Conservation (phyloP, 371 early-diverging fungal species). For the Chytridiales sp. region DNA sequence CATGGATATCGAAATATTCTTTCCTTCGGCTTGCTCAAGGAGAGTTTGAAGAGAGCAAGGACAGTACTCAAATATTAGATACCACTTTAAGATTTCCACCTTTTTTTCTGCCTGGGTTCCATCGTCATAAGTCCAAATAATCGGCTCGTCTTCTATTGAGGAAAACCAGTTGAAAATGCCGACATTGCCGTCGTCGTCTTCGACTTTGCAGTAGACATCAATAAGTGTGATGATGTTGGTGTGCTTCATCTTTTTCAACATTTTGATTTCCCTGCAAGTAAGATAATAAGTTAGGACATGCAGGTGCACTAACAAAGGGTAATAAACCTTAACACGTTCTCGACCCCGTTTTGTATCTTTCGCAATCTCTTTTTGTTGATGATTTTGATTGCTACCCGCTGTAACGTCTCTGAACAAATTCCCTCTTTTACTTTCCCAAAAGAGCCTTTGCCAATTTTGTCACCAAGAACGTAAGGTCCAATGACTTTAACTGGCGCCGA, state of each 20-base stretch:
- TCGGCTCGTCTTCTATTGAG: conserved; percentile 53
- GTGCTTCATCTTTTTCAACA: conserved; percentile 53
- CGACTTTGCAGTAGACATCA: conserved; percentile 64
- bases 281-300: neutral
- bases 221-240: conserved; percentile 48
- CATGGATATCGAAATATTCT: conserved; percentile 27
- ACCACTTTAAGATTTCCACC: conserved; percentile 52
- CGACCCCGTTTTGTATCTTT: conserved; percentile 48
- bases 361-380: conserved; percentile 49
- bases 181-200: conserved; percentile 52
- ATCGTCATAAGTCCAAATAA: conserved; percentile 48
- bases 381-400: conserved; percentile 58
- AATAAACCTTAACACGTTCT: conserved; percentile 44
- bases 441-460: conserved; percentile 54
- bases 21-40: conserved; percentile 41
- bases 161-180: conserved; percentile 53
- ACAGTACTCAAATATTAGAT: conserved; percentile 56
- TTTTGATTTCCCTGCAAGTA: conserved; percentile 58
- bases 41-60: conserved; percentile 50
- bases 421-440: conserved; percentile 65
- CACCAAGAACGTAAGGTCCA: conserved; percentile 52
- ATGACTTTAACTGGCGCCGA: conserved; percentile 44
- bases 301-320: neutral
- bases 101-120: conserved; percentile 39
- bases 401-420: conserved; percentile 51